These are phyloP conservation scores for Xylariaceae sp. DNA, from an alignment of 2,329 filamentous ascomycete genomes.

Conservation along the genomic window DNA sequence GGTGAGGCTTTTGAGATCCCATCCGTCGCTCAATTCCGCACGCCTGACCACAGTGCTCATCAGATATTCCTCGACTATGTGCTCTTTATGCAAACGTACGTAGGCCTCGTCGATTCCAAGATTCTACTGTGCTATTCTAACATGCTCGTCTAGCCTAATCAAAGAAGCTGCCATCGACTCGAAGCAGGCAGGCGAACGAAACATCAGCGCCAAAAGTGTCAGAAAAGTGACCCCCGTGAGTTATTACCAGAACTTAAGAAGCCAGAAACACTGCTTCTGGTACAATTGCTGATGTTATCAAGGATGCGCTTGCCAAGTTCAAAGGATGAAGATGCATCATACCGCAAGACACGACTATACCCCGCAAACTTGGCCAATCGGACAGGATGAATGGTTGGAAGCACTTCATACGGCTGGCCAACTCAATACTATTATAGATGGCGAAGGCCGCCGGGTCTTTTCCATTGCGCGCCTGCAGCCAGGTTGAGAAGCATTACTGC, in stretches of 20 bases:
- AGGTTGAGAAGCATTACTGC: no score
- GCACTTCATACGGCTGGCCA: no score
- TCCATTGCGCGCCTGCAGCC: no score
- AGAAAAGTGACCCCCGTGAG: slow-evolving; percentile 74
- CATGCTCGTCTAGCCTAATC: slow-evolving; percentile 56
- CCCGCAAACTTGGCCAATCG: no score
- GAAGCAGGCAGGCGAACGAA: slow-evolving; percentile 70
- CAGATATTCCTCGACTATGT: slow-evolving; percentile 84
- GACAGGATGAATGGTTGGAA: no score
- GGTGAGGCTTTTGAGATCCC: slow-evolving; percentile 47
- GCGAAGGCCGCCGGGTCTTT: no score
- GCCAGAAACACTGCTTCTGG: not conserved
- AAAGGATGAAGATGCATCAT: slow-evolving; percentile 51
- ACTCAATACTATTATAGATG: no score
- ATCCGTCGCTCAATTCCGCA: slow-evolving; percentile 28
- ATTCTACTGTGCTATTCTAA: not conserved
- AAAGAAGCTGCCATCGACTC: slow-evolving; percentile 77
- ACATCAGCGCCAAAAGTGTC: slow-evolving; percentile 71
- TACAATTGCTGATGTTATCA: not conserved
- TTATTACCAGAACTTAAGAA: slow-evolving; percentile 9
- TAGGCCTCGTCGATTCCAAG: not conserved
- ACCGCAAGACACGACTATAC: no score
- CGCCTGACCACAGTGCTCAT: slow-evolving; percentile 19
- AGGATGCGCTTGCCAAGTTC: slow-evolving; percentile 65
- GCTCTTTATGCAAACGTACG: slow-evolving; percentile 70